phyloP scores from a whole-genome alignment of 805 yeast genomes.

The Starmerella bombicola region DNA sequence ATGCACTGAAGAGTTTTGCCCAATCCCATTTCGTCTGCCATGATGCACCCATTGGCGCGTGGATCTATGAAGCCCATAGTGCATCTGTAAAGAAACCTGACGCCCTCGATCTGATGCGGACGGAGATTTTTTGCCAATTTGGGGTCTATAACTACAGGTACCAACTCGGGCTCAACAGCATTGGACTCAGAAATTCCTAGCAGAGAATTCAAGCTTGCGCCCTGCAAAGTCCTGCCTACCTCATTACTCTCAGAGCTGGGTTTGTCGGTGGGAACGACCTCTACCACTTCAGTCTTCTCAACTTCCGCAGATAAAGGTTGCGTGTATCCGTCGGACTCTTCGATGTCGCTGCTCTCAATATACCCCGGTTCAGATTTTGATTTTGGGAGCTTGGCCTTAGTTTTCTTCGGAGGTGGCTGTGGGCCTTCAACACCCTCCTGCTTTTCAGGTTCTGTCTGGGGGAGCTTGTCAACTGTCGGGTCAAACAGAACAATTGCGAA shows the following conservation, averaged over 20 bases:
- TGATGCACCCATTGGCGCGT: conserved; percentile 85
- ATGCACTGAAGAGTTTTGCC: conserved; percentile 88
- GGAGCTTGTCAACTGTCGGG: conserved; percentile 66
- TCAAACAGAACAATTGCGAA: conserved; percentile 90
- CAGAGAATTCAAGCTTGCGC: conserved; percentile 27
- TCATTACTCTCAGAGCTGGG: not conserved
- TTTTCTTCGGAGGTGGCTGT: not conserved
- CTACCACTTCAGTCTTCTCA: not conserved
- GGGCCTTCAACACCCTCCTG: not conserved
- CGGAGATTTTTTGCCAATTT: conserved; percentile 66
- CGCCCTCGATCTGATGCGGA: conserved; percentile 96
- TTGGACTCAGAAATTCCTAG: conserved; percentile 56
- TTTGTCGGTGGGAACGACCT: not conserved
- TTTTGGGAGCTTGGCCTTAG: not conserved
- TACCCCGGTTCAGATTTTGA: not conserved
- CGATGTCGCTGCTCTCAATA: not conserved
- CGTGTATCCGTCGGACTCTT: conserved; percentile 2
- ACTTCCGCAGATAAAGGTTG: not conserved
- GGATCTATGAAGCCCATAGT: conserved; percentile 58
- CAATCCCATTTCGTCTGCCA: conserved; percentile 97
- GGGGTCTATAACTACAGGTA: conserved; percentile 94
- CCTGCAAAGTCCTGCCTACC: not conserved
- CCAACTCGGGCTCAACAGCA: conserved; percentile 47
- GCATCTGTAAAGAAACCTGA: conserved; percentile 77
- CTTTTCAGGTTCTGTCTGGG: conserved; percentile 20